phyloP scores from a whole-genome alignment of 108 stramenopile species.

The Skeletonema tropicum region DNA sequence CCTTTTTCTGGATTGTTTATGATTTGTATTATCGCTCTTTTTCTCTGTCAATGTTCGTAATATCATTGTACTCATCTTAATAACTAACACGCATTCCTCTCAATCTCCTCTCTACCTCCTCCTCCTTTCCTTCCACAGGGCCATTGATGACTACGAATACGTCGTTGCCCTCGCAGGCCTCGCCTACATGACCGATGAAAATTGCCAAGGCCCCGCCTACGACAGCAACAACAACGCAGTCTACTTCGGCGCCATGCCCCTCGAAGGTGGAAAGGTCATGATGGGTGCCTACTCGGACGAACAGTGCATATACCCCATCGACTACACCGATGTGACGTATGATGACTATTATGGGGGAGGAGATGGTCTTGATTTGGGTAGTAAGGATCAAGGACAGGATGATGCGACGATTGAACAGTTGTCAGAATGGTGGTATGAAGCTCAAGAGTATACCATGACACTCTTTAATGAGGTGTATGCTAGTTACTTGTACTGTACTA shows the following conservation, averaged over 20 bases:
- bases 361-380: constrained; percentile 50
- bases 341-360: constrained; percentile 66
- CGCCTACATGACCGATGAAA: constrained; percentile 82
- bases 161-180: constrained; percentile 82
- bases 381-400: constrained; percentile 42
- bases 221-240: constrained; percentile 57
- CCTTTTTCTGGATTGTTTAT: background rate
- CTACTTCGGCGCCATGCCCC: constrained; percentile 70
- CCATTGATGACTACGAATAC: constrained; percentile 88
- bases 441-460: constrained; percentile 84
- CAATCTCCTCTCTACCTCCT: background rate
- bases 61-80: background rate
- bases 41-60: background rate
- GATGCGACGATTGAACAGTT: constrained; percentile 45
- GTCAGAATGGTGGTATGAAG: constrained; percentile 62
- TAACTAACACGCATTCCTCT: background rate
- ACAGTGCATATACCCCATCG: constrained; percentile 58
- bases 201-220: constrained; percentile 68
- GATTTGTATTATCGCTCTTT: background rate
- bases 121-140: constrained; percentile 30
- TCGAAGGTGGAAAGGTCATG: constrained; percentile 59
- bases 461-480: constrained; percentile 81
- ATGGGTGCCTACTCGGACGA: constrained; percentile 81
- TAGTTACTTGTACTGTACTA: constrained; percentile 73
- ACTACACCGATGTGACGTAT: constrained; percentile 55